Base-by-base conservation (phyloP, 2,329 filamentous ascomycete species). In the Grosmannia huntii region DNA sequence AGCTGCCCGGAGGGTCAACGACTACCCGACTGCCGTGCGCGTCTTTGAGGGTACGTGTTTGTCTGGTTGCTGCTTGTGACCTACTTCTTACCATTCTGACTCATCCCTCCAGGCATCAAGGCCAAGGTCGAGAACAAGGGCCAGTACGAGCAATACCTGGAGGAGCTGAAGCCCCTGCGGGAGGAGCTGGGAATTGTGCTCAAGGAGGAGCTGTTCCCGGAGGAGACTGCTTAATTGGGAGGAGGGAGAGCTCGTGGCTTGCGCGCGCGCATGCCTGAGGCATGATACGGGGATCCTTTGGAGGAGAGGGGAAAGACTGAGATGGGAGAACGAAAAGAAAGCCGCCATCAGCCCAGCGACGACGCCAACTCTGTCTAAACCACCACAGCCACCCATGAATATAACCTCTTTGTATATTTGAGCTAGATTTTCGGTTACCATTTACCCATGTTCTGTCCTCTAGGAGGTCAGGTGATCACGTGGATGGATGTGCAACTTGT, bases 41-140 rank as follows among this genome's bases (percentile, higher is more conserved):
- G 86, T 99, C 75, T 99, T 99, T 74, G 94, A 99, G 84, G 94
- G 91, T 96, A 83, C 69, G 83, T 38, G 36, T 16, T 5, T 16
- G 12, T 38, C 14, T 38, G 33, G 9, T 10, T 36, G 33, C 36
- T 16, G 36, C 31, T 33, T 10, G 31, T 10, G 9, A 10, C 31
- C 31, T 33, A 33, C 31, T 10, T 28, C 38, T 27, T 53, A 1
- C 5, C 46, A 27, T 57, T 44, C 21, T 25, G 27, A 23, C 23
- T 5, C 28, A 21, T 41, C n/a, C 6, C 28, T 36, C 50, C 50
- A 96, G 91, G 92, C 70, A 87, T 99, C 83, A 96, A 96, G 80
- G 89, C 90, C 76, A 99, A 99, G 85, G 94, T 97, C 67, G 94
- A 99, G 84, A 99, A 95, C 84, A 87, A 90, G 76, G 83, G 84